Conservation (phyloP, 371 early-diverging fungal species). For the Sporodiniella umbellata region DNA sequence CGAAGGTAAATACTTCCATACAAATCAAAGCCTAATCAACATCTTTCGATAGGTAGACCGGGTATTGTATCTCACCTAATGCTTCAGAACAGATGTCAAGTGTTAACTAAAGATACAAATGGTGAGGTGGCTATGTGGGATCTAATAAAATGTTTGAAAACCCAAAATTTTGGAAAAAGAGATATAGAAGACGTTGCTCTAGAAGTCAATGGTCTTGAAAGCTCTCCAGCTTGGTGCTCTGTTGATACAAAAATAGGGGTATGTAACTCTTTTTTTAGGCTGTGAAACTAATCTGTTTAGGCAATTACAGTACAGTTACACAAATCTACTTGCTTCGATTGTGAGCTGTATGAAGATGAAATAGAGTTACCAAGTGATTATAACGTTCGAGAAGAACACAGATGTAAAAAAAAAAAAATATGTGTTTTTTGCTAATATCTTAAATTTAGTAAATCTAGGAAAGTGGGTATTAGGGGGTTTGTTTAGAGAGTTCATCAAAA, state of each 20-base stretch:
- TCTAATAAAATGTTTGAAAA: slow-evolving; percentile 66
- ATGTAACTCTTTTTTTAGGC: slow-evolving; percentile 8
- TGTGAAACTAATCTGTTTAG: slow-evolving; percentile 14
- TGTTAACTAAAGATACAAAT: slow-evolving; percentile 81
- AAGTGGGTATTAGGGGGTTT: slow-evolving; percentile 81
- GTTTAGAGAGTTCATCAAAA: slow-evolving; percentile 54
- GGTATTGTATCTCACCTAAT: slow-evolving; percentile 67
- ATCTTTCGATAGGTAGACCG: slow-evolving; percentile 63
- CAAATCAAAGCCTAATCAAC: too few relatives aligned
- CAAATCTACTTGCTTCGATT: slow-evolving; percentile 76
- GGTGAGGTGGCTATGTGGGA: slow-evolving; percentile 91
- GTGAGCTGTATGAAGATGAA: slow-evolving; percentile 83
- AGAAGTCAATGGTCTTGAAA: slow-evolving; percentile 69
- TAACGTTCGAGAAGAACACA: slow-evolving; percentile 64
- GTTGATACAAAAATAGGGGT: slow-evolving; percentile 89
- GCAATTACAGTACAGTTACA: slow-evolving; percentile 84
- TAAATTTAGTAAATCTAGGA: slow-evolving; percentile 69
- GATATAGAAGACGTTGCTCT: slow-evolving; percentile 60
- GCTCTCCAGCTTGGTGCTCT: slow-evolving; percentile 88
- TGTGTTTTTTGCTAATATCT: neutral
- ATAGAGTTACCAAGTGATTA: slow-evolving; percentile 44
- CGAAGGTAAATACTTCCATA: slow-evolving; percentile 20
- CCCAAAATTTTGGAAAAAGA: slow-evolving; percentile 57
- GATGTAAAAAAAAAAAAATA: slow-evolving; percentile 47
- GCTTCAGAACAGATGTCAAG: slow-evolving; percentile 82